Percentiles rank a stretch among this genome's conserved stretches.
Evolutionary conservation across 805 yeast genomes (phyloP).

Genomic region (Kodamaea leandrae): DNA sequence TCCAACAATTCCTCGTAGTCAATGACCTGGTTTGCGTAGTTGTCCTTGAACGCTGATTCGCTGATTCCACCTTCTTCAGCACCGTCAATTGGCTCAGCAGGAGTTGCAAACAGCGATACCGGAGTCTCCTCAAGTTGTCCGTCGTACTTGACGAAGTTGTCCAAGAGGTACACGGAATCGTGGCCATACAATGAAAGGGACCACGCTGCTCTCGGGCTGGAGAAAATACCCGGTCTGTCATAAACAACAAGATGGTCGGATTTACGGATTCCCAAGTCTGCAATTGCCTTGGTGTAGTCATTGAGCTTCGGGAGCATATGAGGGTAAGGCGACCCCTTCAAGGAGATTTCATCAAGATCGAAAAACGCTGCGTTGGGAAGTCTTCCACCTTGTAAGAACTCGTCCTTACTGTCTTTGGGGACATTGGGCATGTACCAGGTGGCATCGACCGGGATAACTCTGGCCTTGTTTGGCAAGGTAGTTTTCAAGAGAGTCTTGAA

Average conservation of each 20-base stretch:
- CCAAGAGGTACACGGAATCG: conserved; percentile 60
- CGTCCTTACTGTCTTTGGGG: conserved; percentile 56
- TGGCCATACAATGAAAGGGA: conserved; percentile 81
- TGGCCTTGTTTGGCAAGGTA: conserved; percentile 11
- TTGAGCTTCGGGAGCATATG: conserved; percentile 80
- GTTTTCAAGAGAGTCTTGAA: conserved; percentile 10
- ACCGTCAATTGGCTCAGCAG: neutral
- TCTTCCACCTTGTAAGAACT: conserved; percentile 54
- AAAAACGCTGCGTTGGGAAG: conserved; percentile 67
- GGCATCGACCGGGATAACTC: conserved; percentile 69
- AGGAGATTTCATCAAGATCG: conserved; percentile 71
- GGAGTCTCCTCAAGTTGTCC: conserved; percentile 1
- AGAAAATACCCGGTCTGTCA: conserved; percentile 80
- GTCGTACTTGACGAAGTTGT: conserved; percentile 61
- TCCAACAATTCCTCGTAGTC: conserved; percentile 63
- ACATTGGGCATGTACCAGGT: conserved; percentile 90
- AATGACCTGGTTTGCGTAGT: conserved; percentile 48
- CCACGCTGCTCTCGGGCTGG: conserved; percentile 93
- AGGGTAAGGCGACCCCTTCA: conserved; percentile 63
- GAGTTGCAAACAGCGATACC: conserved; percentile 4
- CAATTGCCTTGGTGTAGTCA: conserved; percentile 53
- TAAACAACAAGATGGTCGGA: conserved; percentile 72
- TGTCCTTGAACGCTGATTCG: conserved; percentile 30
- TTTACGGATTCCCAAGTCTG: conserved; percentile 52
- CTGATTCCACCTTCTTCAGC: conserved; percentile 19